Conservation (phyloP, 2,329 filamentous ascomycete genomes). For the Aulographum hederae region DNA sequence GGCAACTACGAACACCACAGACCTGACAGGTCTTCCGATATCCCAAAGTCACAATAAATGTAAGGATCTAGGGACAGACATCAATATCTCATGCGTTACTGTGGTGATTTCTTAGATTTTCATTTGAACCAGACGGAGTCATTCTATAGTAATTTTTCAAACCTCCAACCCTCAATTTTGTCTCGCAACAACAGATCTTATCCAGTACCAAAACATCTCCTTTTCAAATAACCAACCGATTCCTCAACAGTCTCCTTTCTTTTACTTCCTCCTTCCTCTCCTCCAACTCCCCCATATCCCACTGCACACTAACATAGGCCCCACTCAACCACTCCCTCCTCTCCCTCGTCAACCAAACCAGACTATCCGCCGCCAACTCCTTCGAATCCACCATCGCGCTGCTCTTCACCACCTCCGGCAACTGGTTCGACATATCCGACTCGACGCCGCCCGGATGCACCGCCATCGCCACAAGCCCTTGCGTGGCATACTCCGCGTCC, state of each 20-base stretch:
- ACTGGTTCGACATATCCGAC: constrained; percentile 8
- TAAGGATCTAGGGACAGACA: too few species aligned
- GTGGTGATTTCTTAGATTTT: too few species aligned
- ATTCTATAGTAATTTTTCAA: too few species aligned
- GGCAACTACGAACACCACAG: too few species aligned
- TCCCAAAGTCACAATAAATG: too few species aligned
- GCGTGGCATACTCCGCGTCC: constrained; percentile 18
- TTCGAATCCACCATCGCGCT: constrained; percentile 5
- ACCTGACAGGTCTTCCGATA: too few species aligned
- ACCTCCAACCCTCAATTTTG: too few species aligned
- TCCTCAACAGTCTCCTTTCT: constrained; percentile 2
- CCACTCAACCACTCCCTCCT: constrained; percentile 11
- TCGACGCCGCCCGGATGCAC: constrained; percentile 14
- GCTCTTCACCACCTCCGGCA: background rate
- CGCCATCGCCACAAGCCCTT: constrained; percentile 10
- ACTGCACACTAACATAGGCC: constrained; percentile 8
- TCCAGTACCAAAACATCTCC: too few species aligned
- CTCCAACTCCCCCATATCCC: constrained; percentile 3
- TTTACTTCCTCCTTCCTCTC: constrained; percentile 1
- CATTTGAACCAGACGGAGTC: too few species aligned
- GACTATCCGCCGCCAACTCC: constrained; percentile 10
- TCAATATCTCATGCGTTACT: too few species aligned
- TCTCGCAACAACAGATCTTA: too few species aligned
- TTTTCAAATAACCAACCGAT: constrained; percentile 3
- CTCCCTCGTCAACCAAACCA: constrained; percentile 10